phyloP scores from a whole-genome alignment of 1,284 basidiomycete genomes.

The Naganishia sp. region DNA sequence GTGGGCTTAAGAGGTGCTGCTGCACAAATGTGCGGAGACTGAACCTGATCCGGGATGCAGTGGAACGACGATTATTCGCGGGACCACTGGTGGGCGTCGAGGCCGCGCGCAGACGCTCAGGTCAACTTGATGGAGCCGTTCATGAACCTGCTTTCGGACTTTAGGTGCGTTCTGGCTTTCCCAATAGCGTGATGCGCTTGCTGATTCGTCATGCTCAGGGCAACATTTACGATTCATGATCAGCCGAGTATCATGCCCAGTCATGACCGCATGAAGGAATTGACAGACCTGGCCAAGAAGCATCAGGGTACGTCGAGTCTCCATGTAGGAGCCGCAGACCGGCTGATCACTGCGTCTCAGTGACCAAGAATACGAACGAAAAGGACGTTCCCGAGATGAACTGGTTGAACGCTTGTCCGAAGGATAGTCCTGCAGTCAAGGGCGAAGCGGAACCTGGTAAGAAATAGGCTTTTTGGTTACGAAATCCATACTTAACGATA shows the following conservation, averaged over 20 bases:
- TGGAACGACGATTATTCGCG: conserved; percentile 56
- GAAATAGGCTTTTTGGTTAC: conserved; percentile 7
- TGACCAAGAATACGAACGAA: conserved; percentile 45
- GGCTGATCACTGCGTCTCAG: conserved; percentile 28
- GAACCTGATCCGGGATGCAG: neutral
- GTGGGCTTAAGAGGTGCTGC: neutral
- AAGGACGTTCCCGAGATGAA: conserved; percentile 45
- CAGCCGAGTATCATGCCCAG: conserved; percentile 52
- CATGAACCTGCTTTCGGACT: conserved; percentile 44
- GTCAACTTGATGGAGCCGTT: conserved; percentile 56
- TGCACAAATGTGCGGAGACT: neutral
- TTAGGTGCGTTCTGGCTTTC: conserved; percentile 41
- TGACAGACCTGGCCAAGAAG: conserved; percentile 44
- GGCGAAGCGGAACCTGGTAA: conserved; percentile 45
- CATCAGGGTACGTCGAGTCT: conserved; percentile 37
- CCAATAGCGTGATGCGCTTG: neutral
- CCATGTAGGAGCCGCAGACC: too few species aligned
- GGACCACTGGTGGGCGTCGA: conserved; percentile 50
- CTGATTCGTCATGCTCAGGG: conserved; percentile 34
- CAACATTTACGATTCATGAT: conserved; percentile 55
- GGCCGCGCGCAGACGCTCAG: conserved; percentile 52
- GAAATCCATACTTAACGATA: conserved; percentile 6
- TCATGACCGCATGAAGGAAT: conserved; percentile 44
- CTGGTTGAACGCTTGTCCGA: conserved; percentile 49
- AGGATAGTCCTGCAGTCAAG: conserved; percentile 46